Conservation (phyloP, 768 basidiomycete genomes). For the Boletellus ananiceps region DNA sequence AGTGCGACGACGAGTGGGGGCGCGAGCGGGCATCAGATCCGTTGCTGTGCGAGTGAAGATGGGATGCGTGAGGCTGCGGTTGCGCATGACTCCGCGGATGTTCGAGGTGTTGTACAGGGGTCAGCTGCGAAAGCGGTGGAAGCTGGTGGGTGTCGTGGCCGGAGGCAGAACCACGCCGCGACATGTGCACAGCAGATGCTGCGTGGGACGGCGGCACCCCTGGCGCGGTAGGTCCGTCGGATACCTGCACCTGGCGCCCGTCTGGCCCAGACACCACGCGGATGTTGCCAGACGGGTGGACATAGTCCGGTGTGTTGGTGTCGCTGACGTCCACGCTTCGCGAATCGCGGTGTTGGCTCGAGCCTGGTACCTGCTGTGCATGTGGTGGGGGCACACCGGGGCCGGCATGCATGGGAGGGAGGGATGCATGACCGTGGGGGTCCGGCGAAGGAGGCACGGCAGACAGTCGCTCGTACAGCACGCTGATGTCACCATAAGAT, state of each 20-base stretch:
- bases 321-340: conserved; percentile 46
- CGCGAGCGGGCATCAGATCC: conserved; percentile 44
- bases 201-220: conserved; percentile 36
- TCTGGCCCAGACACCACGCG: conserved; percentile 46
- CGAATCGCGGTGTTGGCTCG: conserved; percentile 31
- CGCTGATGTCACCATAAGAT: conserved; percentile 38
- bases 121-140: conserved; percentile 44
- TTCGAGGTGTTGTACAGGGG: conserved; percentile 40
- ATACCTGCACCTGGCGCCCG: conserved; percentile 43
- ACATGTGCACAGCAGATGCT: conserved; percentile 37
- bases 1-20: conserved; percentile 49
- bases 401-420: conserved; percentile 32
- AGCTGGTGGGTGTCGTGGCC: conserved; percentile 47
- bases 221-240: conserved; percentile 48
- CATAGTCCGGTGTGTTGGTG: conserved; percentile 46
- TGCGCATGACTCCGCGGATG: conserved; percentile 32
- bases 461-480: conserved; percentile 75
- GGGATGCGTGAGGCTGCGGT: conserved; percentile 37
- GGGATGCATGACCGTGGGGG: conserved; percentile 36
- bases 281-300: conserved; percentile 43
- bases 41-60: conserved; percentile 38
- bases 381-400: conserved; percentile 36
- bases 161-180: conserved; percentile 39
- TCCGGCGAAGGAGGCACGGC: conserved; percentile 55
- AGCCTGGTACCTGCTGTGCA: conserved; percentile 16